Conservation (phyloP, 306 rosid genomes). For the Albizia julibrissin region DNA sequence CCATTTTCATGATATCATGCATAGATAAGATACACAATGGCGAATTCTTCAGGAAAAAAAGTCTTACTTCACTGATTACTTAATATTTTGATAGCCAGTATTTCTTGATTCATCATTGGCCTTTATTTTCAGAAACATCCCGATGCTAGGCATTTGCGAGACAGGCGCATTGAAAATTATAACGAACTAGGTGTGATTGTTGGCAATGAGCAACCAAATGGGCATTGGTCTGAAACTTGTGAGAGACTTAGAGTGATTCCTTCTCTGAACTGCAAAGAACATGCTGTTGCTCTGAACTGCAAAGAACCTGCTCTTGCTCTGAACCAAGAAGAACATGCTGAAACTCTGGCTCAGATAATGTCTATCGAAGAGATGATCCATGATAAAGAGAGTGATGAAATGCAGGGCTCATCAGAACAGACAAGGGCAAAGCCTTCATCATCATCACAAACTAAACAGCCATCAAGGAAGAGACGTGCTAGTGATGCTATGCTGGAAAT, state of each 20-base stretch:
- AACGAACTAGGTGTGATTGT: conserved; percentile 48
- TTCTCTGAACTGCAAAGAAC: conserved; percentile 34
- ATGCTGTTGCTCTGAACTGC: conserved; percentile 26
- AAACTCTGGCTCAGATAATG: conserved; percentile 36
- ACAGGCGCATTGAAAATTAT: conserved; percentile 43
- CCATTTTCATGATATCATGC: neutral
- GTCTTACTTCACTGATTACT: neutral
- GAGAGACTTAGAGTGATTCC: conserved; percentile 39
- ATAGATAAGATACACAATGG: neutral
- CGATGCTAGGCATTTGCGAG: conserved; percentile 45
- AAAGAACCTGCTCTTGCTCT: conserved; percentile 34
- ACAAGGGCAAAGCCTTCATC: conserved; percentile 56
- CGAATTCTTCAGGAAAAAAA: neutral
- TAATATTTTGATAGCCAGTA: neutral
- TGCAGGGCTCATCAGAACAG: conserved; percentile 54
- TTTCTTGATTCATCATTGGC: conserved; percentile 21
- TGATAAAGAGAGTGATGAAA: conserved; percentile 45
- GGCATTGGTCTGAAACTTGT: conserved; percentile 40
- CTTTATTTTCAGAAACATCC: conserved; percentile 48
- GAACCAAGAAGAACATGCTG: conserved; percentile 40
- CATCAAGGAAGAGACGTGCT: conserved; percentile 41
- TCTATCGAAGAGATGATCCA: conserved; percentile 34
- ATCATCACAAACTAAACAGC: conserved; percentile 50
- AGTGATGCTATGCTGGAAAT: conserved; percentile 47
- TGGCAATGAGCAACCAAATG: conserved; percentile 47